A percentile compares a stretch with the other conserved stretches of the same genome.
These are phyloP conservation scores for Rhododendron molle DNA, from an alignment of 148 eudicot species.

Conservation along the genomic window DNA sequence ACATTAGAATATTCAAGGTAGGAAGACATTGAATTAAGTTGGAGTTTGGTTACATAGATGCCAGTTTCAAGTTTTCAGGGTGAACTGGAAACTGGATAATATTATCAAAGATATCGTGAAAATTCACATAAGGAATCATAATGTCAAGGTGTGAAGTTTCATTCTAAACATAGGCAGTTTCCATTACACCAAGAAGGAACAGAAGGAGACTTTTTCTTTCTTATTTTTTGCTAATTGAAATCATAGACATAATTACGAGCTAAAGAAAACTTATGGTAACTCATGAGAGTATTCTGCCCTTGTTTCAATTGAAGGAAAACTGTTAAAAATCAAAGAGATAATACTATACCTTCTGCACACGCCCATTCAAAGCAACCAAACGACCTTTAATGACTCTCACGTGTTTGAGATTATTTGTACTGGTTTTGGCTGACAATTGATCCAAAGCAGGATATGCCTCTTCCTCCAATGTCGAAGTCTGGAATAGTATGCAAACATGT, in stretches of 20 bases:
- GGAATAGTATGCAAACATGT: neutral
- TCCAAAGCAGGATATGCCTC: constrained; percentile 52
- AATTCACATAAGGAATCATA: neutral
- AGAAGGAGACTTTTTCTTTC: no score
- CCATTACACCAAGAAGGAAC: neutral
- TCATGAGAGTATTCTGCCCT: neutral
- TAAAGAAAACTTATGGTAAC: neutral
- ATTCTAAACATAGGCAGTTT: neutral
- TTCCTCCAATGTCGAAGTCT: constrained; percentile 29
- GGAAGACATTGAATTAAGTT: no score
- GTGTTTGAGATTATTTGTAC: constrained; percentile 39
- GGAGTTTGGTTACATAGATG: neutral
- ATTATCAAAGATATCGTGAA: neutral
- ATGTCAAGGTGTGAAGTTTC: no score
- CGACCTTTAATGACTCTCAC: constrained; percentile 48
- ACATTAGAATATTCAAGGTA: neutral
- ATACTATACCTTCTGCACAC: constrained; percentile 37
- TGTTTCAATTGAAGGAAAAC: neutral
- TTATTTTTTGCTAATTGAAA: no score
- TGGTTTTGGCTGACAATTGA: constrained; percentile 33
- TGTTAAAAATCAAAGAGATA: neutral
- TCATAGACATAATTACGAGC: neutral
- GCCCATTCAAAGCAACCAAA: constrained; percentile 37
- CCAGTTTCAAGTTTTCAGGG: neutral
- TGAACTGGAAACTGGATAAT: neutral